A percentile compares a stretch with the other conserved stretches of the same genome.
These are phyloP conservation scores for Xylaria digitata DNA, from an alignment of 2,329 filamentous ascomycete species.

Conservation along the genomic window DNA sequence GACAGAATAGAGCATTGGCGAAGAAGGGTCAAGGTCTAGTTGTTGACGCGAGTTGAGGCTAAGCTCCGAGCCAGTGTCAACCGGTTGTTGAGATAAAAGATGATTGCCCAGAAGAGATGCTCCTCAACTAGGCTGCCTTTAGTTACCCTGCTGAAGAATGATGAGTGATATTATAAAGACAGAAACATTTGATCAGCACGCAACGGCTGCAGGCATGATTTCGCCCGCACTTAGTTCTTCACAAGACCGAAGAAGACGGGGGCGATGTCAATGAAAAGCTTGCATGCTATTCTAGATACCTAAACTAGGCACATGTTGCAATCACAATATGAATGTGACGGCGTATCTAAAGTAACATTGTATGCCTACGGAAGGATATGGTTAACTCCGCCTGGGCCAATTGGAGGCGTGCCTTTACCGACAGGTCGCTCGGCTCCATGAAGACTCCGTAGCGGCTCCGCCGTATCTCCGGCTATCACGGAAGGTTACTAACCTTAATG, in stretches of 20 bases:
- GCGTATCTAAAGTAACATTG: background rate
- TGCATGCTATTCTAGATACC: slow-evolving; percentile 6
- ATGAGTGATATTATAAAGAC: slow-evolving; percentile 14
- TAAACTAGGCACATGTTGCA: background rate
- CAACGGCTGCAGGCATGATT: slow-evolving; percentile 30
- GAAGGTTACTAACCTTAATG: too few species aligned
- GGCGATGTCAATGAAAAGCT: slow-evolving; percentile 16
- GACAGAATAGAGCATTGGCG: background rate
- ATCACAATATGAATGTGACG: background rate
- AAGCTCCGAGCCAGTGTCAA: background rate
- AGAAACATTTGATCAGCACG: slow-evolving; percentile 21
- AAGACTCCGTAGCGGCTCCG: background rate
- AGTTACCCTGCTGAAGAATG: background rate
- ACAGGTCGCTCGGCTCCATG: background rate
- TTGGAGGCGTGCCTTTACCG: slow-evolving; percentile 4
- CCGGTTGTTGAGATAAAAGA: background rate
- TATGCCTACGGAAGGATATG: background rate
- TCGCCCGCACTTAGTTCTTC: slow-evolving; percentile 30
- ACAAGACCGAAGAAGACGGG: slow-evolving; percentile 27
- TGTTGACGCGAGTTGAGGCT: background rate
- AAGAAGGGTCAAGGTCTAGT: background rate
- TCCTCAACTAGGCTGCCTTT: background rate
- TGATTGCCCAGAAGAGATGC: background rate
- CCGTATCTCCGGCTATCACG: too few species aligned
- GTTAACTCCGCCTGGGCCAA: slow-evolving; percentile 26